Evolutionary conservation across 371 early-diverging fungal species (phyloP).

Genomic region (Entomophthora muscae): DNA sequence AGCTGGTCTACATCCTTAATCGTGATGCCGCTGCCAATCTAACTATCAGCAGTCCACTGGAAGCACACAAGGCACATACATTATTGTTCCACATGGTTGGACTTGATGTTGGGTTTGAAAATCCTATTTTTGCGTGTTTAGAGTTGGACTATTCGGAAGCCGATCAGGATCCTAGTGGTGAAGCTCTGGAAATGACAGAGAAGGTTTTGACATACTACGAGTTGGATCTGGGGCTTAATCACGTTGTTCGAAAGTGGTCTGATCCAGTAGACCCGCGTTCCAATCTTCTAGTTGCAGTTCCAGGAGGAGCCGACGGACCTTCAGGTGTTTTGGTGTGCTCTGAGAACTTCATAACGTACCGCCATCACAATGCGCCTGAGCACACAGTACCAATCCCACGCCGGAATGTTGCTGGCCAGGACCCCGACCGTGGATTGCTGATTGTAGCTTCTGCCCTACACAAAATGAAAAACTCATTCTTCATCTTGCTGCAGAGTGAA

Average conservation of each 20-base stretch:
- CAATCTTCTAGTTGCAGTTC: conserved; percentile 70
- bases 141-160: conserved; percentile 78
- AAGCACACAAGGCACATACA: conserved; percentile 72
- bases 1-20: conserved; percentile 89
- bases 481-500: conserved; percentile 81
- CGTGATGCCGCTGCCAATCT: conserved; percentile 70
- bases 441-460: conserved; percentile 74
- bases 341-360: conserved; percentile 74
- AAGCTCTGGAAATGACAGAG: conserved; percentile 52
- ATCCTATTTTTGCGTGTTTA: conserved; percentile 89
- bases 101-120: conserved; percentile 95
- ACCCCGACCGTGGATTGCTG: conserved; percentile 44
- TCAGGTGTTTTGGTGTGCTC: conserved; percentile 91
- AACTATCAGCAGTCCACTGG: conserved; percentile 89
- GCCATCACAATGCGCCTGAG: conserved; percentile 49
- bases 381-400: conserved; percentile 70
- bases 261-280: conserved; percentile 56
- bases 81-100: conserved; percentile 62
- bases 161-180: conserved; percentile 61
- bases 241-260: conserved; percentile 89
- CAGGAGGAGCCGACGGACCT: conserved; percentile 91
- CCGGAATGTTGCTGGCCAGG: conserved; percentile 49
- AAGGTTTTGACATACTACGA: conserved; percentile 88
- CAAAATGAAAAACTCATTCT: conserved; percentile 71
- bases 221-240: conserved; percentile 94